Base-by-base conservation (phyloP, 2,329 filamentous ascomycete species). In the Scytalidium sp. region DNA sequence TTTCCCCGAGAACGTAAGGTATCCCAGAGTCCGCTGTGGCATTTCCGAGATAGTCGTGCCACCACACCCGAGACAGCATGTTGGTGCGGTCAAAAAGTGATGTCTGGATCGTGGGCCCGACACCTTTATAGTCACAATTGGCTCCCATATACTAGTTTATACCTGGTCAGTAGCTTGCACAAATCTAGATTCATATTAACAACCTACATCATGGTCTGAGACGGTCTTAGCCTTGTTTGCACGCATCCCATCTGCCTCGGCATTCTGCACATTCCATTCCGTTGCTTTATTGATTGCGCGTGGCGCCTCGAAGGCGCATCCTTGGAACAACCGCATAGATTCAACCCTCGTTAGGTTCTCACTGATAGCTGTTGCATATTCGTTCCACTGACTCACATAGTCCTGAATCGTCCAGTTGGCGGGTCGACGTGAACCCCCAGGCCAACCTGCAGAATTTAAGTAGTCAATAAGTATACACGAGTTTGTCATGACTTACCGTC, bases 11-110 rank as follows among this genome's bases (percentile, higher is more conserved):
- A 8, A 59, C 46, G 29, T 53, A 53, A 17, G 21, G 9, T 3
- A 43, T 45, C 10, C 52, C 50, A 2, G 39, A 40, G 6, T 21
- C 44, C 11, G 40, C 51, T 7, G 47, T 53, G 4, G 39, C 22
- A 19, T 56, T 56, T 11, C 41, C 49, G 29, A 58, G 49, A 19
- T 53, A 50, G 17, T 52, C 47, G 43, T 58, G 56, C 6, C 55
- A 55, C 19, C 47, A 55, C n/a, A 55, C 45, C 8, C 47, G 45
- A n/a, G 46, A 53, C n/a, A 46, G 42, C 56, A 58, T 50, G 46
- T 55, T 44, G 29, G 32, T 41, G 46, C 50, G 56, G 46, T 58
- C 51, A 19, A 58, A 43, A 5, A 58, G 45, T 41, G 49, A 51
- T 11, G 23, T 29, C 44, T 46, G 25, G 15, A 52, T 23, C 49